phyloP scores from a whole-genome alignment of 108 stramenopile species.

The Skeletonema marinoi region DNA sequence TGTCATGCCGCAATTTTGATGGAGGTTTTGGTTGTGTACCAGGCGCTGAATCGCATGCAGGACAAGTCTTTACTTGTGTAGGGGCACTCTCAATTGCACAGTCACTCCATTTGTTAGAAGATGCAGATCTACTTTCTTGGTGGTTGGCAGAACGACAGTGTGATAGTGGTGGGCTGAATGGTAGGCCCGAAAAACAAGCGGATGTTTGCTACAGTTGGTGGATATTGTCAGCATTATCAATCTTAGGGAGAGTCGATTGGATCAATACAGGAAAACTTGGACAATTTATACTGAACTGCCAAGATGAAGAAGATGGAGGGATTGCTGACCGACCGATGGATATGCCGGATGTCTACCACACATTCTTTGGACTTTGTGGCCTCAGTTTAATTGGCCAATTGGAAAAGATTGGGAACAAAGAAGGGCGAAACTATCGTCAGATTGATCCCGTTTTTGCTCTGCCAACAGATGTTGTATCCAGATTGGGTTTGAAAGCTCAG shows the following conservation, averaged over 20 bases:
- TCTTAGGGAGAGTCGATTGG: conserved; percentile 93
- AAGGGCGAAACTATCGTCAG: conserved; percentile 47
- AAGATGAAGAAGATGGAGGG: conserved; percentile 98
- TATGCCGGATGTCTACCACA: conserved; percentile 98
- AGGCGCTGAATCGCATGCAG: conserved; percentile 97
- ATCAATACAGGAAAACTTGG: conserved; percentile 81
- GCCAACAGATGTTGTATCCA: conserved; percentile 74
- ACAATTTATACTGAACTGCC: conserved; percentile 92
- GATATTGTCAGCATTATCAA: conserved; percentile 92
- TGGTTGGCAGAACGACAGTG: conserved; percentile 99
- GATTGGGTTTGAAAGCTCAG: conserved; percentile 63
- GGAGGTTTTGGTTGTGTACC: conserved; percentile 96
- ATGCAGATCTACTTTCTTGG: conserved; percentile 91
- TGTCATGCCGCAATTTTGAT: conserved; percentile 93
- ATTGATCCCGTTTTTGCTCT: conserved; percentile 91
- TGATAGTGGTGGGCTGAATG: conserved; percentile 97
- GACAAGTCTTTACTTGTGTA: conserved; percentile 97
- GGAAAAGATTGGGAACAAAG: conserved; percentile 29
- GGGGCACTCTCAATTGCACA: conserved; percentile 95
- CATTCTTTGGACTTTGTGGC: conserved; percentile 97
- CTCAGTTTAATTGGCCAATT: conserved; percentile 87
- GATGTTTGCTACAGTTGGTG: conserved; percentile 99
- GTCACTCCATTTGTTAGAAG: conserved; percentile 61
- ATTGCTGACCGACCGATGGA: conserved; percentile 96
- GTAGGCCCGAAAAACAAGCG: conserved; percentile 98